phyloP scores from a whole-genome alignment of 1,139 yeast genomes.

The Suhomyces yuchorum region DNA sequence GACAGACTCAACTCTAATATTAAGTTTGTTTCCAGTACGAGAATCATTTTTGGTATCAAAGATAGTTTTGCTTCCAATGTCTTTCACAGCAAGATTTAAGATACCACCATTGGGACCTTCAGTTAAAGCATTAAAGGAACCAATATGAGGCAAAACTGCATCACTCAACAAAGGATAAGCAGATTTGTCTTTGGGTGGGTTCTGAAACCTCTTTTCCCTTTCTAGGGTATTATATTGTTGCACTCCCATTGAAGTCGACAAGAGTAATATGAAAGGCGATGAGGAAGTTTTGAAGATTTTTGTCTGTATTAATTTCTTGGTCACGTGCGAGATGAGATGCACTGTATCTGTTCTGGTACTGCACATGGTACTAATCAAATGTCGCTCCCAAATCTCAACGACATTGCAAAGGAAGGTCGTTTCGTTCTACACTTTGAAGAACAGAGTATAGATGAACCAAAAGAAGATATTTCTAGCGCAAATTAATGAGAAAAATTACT shows the following conservation, averaged over 20 bases:
- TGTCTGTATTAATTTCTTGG: slow-evolving; percentile 12
- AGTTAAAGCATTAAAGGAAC: slow-evolving; percentile 92
- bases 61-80: slow-evolving; percentile 81
- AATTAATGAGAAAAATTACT: no score
- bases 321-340: slow-evolving; percentile 15
- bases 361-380: no score
- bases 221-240: slow-evolving; percentile 79
- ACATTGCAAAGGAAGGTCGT: no score
- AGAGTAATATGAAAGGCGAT: slow-evolving; percentile 4
- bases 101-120: slow-evolving; percentile 87
- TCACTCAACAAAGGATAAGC: slow-evolving; percentile 81
- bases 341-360: background rate
- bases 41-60: slow-evolving; percentile 75
- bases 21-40: slow-evolving; percentile 79
- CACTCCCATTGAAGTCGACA: slow-evolving; percentile 36
- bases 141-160: slow-evolving; percentile 93
- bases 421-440: no score
- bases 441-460: no score
- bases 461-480: no score
- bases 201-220: slow-evolving; percentile 79
- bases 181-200: slow-evolving; percentile 86
- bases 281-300: slow-evolving; percentile 11
- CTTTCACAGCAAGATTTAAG: slow-evolving; percentile 80
- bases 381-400: no score
- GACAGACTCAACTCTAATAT: slow-evolving; percentile 80